Evolutionary conservation across 805 yeast species (phyloP), one percentile per base, ranked within the genome.

Genomic region (Cyberlindnera meyerae): DNA sequence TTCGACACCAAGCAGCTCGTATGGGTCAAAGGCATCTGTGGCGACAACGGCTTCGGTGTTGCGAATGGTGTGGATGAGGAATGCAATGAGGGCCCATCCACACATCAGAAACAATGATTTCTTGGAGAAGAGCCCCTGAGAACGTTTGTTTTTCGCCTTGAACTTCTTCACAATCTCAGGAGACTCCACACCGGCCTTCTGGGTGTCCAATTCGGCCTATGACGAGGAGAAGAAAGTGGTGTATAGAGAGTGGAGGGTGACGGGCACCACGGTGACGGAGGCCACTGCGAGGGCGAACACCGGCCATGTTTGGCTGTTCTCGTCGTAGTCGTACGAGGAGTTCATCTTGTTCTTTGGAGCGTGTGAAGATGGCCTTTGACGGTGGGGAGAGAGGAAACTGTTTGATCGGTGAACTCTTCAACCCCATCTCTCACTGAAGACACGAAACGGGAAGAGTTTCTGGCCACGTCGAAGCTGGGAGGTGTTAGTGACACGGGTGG

Each of bases 1-100:
- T 16, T 82, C 69, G 24, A 90, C 69, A 25, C 82, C 94, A 50
- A 93, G 71, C 41, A 93, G 75, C 41, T 81, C 84, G 68, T 89
- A 90, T 1, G 98, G 98, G 63, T 93, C 97, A 61, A 90, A 93
- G 17, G 73, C 61, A 5, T 69, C 70, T 24, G 60, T 51, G 31
- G 66, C 57, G 66, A 48, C 68, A 66, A 41, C 70, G 62, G 45
- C 62, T 49, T 49, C 57, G 40, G 58, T 39, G 33, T 57, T 36
- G 43, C 43, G 14, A 43, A 48, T 46, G 47, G 57, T 57, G 54
- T 63, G 45, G 61, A 62, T 26, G 50, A 38, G 42, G 71, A 71
- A 57, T 36, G 67, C 71, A 34, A 66, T 42, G 20, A 42, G 17
- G 3, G 38, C 33, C 62, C 58, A 60, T 4, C 57, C 62, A 22